phyloP scores from a whole-genome alignment of 2,329 filamentous ascomycete species.

The Rhynchosporium agropyri region DNA sequence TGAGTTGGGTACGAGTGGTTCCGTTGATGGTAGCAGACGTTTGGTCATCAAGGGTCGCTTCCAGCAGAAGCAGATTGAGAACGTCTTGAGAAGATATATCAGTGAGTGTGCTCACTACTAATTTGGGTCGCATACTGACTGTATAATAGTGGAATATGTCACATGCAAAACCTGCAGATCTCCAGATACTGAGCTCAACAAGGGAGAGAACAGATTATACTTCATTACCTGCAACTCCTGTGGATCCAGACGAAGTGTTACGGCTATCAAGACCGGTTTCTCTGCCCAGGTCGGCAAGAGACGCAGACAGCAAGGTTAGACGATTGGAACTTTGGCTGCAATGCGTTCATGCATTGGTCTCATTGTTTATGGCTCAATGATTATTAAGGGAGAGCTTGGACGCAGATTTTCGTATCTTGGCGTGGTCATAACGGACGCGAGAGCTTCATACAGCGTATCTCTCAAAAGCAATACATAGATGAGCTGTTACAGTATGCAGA shows the following conservation, averaged over 20 bases:
- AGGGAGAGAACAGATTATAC: constrained; percentile 98
- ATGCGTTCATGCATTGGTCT: constrained; percentile 15
- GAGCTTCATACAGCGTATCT: constrained; percentile 15
- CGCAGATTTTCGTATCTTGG: constrained; percentile 16
- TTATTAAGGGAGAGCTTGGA: constrained; percentile 15
- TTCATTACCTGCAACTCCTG: constrained; percentile 97
- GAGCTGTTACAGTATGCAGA: constrained; percentile 16
- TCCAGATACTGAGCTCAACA: constrained; percentile 93
- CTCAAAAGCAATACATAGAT: constrained; percentile 23
- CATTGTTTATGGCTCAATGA: constrained; percentile 19
- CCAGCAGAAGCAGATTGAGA: constrained; percentile 99
- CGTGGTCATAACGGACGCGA: constrained; percentile 17
- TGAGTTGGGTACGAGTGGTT: constrained; percentile 95
- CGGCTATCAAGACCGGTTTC: constrained; percentile 99
- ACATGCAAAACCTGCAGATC: constrained; percentile 98
- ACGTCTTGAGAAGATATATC: constrained; percentile 93
- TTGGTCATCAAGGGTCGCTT: constrained; percentile 99
- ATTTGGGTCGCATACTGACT: constrained; percentile 30
- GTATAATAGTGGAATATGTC: constrained; percentile 77
- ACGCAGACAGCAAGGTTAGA: constrained; percentile 87
- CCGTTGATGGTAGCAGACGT: constrained; percentile 88
- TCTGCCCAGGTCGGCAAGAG: constrained; percentile 98
- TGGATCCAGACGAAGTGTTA: constrained; percentile 82
- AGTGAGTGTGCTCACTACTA: constrained; percentile 59
- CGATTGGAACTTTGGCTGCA: constrained; percentile 22